Evolutionary conservation across 1,139 yeast species (phyloP).

Genomic region (Saccharomyces pastorianus): DNA sequence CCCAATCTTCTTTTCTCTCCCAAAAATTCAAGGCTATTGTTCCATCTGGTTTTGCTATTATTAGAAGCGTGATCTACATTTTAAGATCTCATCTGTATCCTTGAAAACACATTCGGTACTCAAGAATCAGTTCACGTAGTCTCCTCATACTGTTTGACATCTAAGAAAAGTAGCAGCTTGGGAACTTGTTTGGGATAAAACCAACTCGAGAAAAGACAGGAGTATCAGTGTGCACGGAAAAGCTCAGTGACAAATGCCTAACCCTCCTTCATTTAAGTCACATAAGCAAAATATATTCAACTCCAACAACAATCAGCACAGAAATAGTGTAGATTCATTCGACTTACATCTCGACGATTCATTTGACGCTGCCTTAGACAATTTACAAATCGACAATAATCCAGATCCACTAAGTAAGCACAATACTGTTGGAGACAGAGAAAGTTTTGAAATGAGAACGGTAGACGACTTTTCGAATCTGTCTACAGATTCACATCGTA

Average conservation of each 20-base stretch:
- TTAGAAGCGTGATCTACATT: background rate
- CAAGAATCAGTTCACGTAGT: background rate
- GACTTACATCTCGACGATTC: slow-evolving; percentile 35
- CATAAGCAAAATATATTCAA: background rate
- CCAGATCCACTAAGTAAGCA: slow-evolving; percentile 7
- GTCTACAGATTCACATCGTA: slow-evolving; percentile 21
- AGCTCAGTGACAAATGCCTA: background rate
- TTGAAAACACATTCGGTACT: background rate
- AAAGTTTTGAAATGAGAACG: slow-evolving; percentile 27
- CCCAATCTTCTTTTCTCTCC: background rate
- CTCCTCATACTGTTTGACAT: background rate
- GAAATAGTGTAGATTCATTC: slow-evolving; percentile 31
- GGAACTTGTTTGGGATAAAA: background rate
- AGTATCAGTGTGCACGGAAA: background rate
- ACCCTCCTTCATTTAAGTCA: background rate
- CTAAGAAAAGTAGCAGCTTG: background rate
- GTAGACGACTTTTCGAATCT: slow-evolving; percentile 12
- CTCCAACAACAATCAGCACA: slow-evolving; percentile 1
- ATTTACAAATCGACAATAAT: slow-evolving; percentile 26
- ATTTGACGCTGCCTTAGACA: slow-evolving; percentile 36
- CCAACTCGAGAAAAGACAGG: background rate
- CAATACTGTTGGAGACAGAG: slow-evolving; percentile 9
- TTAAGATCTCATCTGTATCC: background rate
- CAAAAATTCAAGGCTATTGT: background rate
- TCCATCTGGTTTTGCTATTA: background rate